phyloP scores from a whole-genome alignment of 2,329 filamentous ascomycete species.

The Aspergillus intermedius region DNA sequence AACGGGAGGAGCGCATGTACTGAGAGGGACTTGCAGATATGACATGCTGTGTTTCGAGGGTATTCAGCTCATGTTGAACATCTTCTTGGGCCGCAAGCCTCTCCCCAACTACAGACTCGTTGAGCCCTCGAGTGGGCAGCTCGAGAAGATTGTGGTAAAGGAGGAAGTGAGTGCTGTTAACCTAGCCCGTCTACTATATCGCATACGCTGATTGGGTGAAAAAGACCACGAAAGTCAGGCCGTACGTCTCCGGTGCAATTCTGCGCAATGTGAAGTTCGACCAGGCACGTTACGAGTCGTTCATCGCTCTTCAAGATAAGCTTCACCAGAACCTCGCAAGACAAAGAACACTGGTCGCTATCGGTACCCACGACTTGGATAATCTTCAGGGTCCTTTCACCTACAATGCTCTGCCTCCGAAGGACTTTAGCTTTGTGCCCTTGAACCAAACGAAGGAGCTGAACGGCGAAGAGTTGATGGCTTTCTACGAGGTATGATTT shows the following conservation, averaged over 20 bases:
- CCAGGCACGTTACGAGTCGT: conserved; percentile 85
- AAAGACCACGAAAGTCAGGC: conserved; percentile 69
- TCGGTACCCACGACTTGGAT: conserved; percentile 94
- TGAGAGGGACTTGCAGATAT: conserved; percentile 44
- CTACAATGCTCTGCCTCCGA: conserved; percentile 86
- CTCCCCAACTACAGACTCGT: conserved; percentile 75
- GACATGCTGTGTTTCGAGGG: conserved; percentile 97
- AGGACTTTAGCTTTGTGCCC: conserved; percentile 83
- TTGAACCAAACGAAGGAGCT: conserved; percentile 88
- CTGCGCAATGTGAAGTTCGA: conserved; percentile 88
- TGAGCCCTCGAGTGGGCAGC: conserved; percentile 63
- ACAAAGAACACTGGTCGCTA: conserved; percentile 88
- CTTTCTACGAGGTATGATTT: conserved; percentile 65
- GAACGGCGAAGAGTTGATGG: conserved; percentile 82
- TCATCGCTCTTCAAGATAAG: conserved; percentile 97
- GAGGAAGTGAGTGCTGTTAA: conserved; percentile 46
- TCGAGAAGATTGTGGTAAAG: conserved; percentile 74
- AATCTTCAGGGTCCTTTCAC: conserved; percentile 92
- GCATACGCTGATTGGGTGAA: neutral
- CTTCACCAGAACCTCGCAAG: conserved; percentile 92
- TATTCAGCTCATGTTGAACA: conserved; percentile 89
- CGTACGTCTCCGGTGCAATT: conserved; percentile 82
- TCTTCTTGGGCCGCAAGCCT: conserved; percentile 72
- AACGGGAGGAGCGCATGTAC: conserved; percentile 6
- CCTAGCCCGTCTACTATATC: neutral